Conservation (phyloP, 2,329 filamentous ascomycete genomes). For the Aspergillus sp. region DNA sequence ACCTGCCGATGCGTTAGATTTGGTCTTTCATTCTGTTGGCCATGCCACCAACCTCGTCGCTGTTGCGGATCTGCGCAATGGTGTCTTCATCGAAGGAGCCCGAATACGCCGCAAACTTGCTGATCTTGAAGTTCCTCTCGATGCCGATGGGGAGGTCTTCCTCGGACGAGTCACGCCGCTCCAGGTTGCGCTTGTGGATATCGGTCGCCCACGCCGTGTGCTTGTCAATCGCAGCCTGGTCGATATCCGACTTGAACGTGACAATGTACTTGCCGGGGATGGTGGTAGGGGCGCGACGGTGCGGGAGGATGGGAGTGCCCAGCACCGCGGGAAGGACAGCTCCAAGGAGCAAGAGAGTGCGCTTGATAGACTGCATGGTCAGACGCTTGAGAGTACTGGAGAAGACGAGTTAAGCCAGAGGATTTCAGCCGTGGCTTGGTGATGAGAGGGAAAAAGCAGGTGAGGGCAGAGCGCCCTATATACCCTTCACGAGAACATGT, state of each 20-base stretch:
- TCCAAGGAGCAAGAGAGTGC: conserved; percentile 20
- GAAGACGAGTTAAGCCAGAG: conserved; percentile 1
- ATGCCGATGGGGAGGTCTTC: conserved; percentile 27
- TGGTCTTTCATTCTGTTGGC: neutral
- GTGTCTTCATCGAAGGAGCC: conserved; percentile 46
- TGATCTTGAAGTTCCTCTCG: conserved; percentile 44
- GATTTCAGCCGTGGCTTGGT: conserved; percentile 3
- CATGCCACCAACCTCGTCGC: conserved; percentile 26
- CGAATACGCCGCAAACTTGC: conserved; percentile 43
- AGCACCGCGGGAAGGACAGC: conserved; percentile 23
- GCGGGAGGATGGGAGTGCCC: conserved; percentile 14
- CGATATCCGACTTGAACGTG: conserved; percentile 21
- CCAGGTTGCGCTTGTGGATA: conserved; percentile 20
- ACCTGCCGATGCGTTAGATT: conserved; percentile 19
- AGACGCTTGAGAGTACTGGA: neutral
- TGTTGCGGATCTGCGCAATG: conserved; percentile 39
- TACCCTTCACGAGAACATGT: conserved; percentile 4
- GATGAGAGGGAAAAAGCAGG: conserved; percentile 2
- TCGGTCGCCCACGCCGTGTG: conserved; percentile 21
- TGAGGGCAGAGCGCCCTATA: conserved; percentile 6
- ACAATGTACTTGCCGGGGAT: conserved; percentile 26
- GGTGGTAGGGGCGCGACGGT: conserved; percentile 11
- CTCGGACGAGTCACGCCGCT: conserved; percentile 10
- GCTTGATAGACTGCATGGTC: conserved; percentile 22
- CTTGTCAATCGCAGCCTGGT: conserved; percentile 15